A percentile compares a stretch with the other conserved stretches of the same genome.
Conservation (phyloP, 176 grass and related monocot genomes). For the Pontederia paniculata region DNA sequence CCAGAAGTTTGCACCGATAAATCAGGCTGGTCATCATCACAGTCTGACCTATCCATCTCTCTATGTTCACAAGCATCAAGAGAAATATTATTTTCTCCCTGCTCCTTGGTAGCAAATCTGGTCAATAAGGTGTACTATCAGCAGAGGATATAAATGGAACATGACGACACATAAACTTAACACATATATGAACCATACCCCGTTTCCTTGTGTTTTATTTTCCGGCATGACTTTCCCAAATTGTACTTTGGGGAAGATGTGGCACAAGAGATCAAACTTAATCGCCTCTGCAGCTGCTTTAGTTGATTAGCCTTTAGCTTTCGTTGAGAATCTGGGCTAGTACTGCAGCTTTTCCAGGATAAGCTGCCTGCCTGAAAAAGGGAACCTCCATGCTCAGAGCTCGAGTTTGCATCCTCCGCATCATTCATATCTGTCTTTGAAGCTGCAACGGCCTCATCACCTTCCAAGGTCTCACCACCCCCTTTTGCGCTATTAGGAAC, state of each 20-base stretch:
- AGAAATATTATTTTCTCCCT: conserved; percentile 8
- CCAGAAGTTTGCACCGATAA: conserved; percentile 36
- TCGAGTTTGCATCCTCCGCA: conserved; percentile 30
- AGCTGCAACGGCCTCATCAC: conserved; percentile 1
- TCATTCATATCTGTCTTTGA: conserved; percentile 11
- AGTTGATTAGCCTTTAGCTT: conserved; percentile 48
- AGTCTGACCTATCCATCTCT: neutral
- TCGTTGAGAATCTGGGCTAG: conserved; percentile 45
- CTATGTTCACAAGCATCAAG: conserved; percentile 7
- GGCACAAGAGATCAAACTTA: conserved; percentile 36
- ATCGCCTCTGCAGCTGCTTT: conserved; percentile 34
- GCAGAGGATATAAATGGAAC: neutral
- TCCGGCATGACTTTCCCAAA: conserved; percentile 77
- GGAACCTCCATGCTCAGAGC: conserved; percentile 30
- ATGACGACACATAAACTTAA: neutral
- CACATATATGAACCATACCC: conserved; percentile 23
- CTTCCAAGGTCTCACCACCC: neutral
- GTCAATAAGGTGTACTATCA: conserved; percentile 9
- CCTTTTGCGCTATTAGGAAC: conserved; percentile 12
- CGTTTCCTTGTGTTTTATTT: conserved; percentile 50
- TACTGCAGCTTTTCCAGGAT: conserved; percentile 71
- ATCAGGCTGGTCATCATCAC: conserved; percentile 12
- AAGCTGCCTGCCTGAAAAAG: conserved; percentile 38
- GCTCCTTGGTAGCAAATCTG: conserved; percentile 26
- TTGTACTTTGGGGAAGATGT: conserved; percentile 74